Evolutionary conservation across 495 filamentous ascomycete genomes (phyloP), one percentile per base, ranked within the genome.

Genomic region (Penicillium waksmanii): DNA sequence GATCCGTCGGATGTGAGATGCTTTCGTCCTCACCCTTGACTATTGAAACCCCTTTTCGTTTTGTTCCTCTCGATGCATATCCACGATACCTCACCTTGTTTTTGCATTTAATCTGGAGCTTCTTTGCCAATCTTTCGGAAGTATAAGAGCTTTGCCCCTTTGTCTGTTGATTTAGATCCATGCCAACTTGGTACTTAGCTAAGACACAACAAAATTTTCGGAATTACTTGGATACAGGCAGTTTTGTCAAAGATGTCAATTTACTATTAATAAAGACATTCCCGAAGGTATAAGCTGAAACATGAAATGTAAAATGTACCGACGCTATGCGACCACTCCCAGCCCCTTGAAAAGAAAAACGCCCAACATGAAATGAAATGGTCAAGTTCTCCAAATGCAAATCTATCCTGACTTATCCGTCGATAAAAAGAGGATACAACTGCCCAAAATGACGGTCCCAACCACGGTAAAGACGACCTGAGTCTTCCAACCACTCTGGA

Each of bases 401-500:
- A 27, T 9, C 52, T 48, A 66, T 23, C 17, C 46, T 51, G 62
- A 57, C n/a, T 66, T 69, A 64, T 84, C 78, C 10, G 84, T 87
- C n/a, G 79, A 78, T 56, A 88, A 64, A 57, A 89, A 85, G 58
- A 89, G 62, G n/a, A 87, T 73, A 66, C 92, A 96, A 46, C 91
- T 87, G 15, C 85, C 91, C 33, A 97, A 77, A 61, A 98, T 98
- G 8, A 83, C 86, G 19, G 82, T 74, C n/a, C 92, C 87, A 17
- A 97, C 85, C 11, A 90, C 75, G 0, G 84, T 86, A 73, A 97
- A 88, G 21, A 93, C 77, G 21, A 85, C 68, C 72, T 97, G 93
- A 36, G 95, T 97, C 76, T 92, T 96, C 87, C 90, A 94, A 34
- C 95, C 95, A 50, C 86, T 90, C 75, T 98, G 95, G 36, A 98